Evolutionary conservation across 2,329 filamentous ascomycete genomes (phyloP).

Genomic region (Coniochaeta sp.): DNA sequence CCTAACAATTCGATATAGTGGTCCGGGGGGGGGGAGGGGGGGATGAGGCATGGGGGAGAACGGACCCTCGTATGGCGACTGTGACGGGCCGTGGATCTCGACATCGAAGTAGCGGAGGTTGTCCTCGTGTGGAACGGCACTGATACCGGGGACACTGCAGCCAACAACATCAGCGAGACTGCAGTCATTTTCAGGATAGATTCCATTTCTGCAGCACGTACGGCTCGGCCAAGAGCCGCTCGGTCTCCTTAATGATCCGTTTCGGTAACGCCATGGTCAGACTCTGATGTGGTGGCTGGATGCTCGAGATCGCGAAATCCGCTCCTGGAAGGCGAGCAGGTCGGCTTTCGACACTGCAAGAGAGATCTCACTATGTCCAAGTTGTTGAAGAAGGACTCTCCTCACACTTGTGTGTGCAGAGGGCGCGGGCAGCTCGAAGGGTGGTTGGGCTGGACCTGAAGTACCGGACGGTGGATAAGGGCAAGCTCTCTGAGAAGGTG

Average conservation of each 20-base stretch:
- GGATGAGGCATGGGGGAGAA: no score
- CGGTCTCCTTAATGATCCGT: slow-evolving; percentile 97
- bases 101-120: slow-evolving; percentile 98
- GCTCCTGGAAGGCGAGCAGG: neutral
- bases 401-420: neutral
- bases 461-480: neutral
- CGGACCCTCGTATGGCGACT: slow-evolving; percentile 89
- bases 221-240: slow-evolving; percentile 94
- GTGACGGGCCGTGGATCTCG: slow-evolving; percentile 83
- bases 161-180: neutral
- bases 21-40: neutral
- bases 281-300: neutral
- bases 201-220: slow-evolving; percentile 36
- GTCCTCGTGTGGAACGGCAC: slow-evolving; percentile 90
- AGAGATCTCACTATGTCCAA: neutral
- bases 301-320: neutral
- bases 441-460: neutral
- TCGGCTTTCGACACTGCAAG: neutral
- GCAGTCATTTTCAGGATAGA: neutral
- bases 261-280: slow-evolving; percentile 74
- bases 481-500: neutral
- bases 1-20: neutral
- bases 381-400: neutral
- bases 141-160: slow-evolving; percentile 88
- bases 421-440: neutral